Evolutionary conservation across 768 basidiomycete genomes (phyloP).

Genomic region (Scleroderma citrinum): DNA sequence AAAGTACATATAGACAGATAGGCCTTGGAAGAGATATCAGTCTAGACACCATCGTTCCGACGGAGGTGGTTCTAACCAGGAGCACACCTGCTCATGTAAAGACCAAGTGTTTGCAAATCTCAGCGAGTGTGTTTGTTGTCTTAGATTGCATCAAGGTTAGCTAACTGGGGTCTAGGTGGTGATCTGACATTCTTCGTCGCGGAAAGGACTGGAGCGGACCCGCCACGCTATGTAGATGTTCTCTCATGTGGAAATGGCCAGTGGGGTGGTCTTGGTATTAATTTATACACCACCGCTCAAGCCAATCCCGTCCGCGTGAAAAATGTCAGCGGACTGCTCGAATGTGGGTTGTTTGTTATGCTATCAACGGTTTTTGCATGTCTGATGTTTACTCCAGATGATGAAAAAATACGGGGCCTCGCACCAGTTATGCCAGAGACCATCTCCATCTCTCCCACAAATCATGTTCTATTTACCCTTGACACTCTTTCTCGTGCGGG

Average conservation of each 20-base stretch:
- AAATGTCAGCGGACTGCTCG: slow-evolving; percentile 75
- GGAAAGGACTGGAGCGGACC: slow-evolving; percentile 40
- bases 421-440: slow-evolving; percentile 57
- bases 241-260: slow-evolving; percentile 82
- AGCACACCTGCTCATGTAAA: slow-evolving; percentile 42
- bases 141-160: not conserved
- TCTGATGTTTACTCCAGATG: slow-evolving; percentile 39
- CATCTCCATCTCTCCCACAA: slow-evolving; percentile 65
- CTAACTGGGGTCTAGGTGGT: slow-evolving; percentile 43
- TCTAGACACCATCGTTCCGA: slow-evolving; percentile 70
- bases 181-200: slow-evolving; percentile 75
- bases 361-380: slow-evolving; percentile 2
- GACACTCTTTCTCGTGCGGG: slow-evolving; percentile 50
- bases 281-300: slow-evolving; percentile 58
- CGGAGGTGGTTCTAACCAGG: slow-evolving; percentile 74
- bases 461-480: slow-evolving; percentile 71
- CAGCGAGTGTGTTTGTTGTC: slow-evolving; percentile 44
- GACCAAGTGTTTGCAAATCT: slow-evolving; percentile 59
- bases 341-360: slow-evolving; percentile 53
- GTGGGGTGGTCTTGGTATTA: slow-evolving; percentile 72
- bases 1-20: slow-evolving; percentile 53
- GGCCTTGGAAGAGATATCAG: slow-evolving; percentile 64
- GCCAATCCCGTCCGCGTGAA: slow-evolving; percentile 67
- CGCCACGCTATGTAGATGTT: slow-evolving; percentile 43
- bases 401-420: slow-evolving; percentile 53